Conservation (phyloP, 306 rosid genomes). For the Acacia confusa region DNA sequence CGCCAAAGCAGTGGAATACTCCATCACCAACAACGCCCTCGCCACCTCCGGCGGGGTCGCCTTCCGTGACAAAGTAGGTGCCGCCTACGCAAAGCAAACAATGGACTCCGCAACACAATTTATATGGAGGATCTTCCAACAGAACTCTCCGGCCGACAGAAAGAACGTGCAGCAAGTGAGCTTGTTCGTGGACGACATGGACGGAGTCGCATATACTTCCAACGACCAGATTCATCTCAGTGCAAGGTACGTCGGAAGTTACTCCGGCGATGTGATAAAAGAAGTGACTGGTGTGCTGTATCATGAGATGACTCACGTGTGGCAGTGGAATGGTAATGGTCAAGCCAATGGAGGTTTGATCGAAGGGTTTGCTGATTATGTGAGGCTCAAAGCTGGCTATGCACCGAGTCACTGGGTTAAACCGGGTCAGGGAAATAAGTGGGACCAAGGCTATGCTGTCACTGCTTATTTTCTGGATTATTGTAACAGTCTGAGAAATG, state of each 20-base stretch:
- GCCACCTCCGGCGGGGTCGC: background rate
- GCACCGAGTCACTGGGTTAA: conserved; percentile 37
- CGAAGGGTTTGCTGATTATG: conserved; percentile 47
- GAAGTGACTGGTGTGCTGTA: conserved; percentile 40
- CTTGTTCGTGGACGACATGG: conserved; percentile 33
- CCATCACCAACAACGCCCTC: conserved; percentile 33
- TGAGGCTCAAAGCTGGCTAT: conserved; percentile 45
- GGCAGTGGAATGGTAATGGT: conserved; percentile 40
- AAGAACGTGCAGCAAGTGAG: conserved; percentile 27
- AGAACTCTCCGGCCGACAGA: conserved; percentile 15
- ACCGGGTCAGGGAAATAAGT: conserved; percentile 24
- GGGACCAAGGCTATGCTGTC: conserved; percentile 40
- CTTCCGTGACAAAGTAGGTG: background rate
- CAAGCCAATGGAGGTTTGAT: conserved; percentile 17
- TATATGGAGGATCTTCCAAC: conserved; percentile 18
- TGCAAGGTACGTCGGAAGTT: conserved; percentile 18
- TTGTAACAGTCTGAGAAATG: conserved; percentile 31
- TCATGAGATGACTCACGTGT: conserved; percentile 42
- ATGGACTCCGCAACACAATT: background rate
- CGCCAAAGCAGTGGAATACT: conserved; percentile 40
- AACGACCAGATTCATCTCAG: conserved; percentile 34
- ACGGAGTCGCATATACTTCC: conserved; percentile 32
- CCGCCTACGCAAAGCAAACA: background rate
- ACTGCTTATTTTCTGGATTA: conserved; percentile 51
- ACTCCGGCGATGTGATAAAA: conserved; percentile 10